Percentiles rank a stretch among this genome's conserved stretches.
These are phyloP conservation scores for Aspergillus cejpii DNA, from an alignment of 2,329 filamentous ascomycete genomes.

Conservation along the genomic window DNA sequence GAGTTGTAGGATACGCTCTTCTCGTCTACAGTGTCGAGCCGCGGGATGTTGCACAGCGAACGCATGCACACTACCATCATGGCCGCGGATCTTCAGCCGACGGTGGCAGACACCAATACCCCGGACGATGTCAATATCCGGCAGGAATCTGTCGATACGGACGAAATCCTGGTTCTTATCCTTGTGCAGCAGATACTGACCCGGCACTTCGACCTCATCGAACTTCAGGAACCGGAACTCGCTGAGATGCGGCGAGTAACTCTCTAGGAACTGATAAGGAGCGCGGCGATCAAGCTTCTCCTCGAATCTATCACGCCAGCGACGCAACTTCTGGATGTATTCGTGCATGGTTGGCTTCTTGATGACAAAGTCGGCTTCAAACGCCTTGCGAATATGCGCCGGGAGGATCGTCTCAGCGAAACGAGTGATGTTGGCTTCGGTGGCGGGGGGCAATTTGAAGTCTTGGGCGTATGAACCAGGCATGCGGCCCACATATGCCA, in stretches of 20 bases:
- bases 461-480: slow-evolving; percentile 82
- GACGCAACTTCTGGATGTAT: slow-evolving; percentile 93
- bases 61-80: slow-evolving; percentile 93
- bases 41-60: slow-evolving; percentile 97
- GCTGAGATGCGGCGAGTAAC: slow-evolving; percentile 82
- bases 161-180: slow-evolving; percentile 99
- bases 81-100: slow-evolving; percentile 88
- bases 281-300: slow-evolving; percentile 87
- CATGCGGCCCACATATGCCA: slow-evolving; percentile 85
- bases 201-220: slow-evolving; percentile 95
- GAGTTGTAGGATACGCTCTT: slow-evolving; percentile 90
- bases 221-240: slow-evolving; percentile 98
- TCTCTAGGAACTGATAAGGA: slow-evolving; percentile 67
- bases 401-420: slow-evolving; percentile 96
- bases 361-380: slow-evolving; percentile 92
- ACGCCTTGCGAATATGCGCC: slow-evolving; percentile 88
- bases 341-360: slow-evolving; percentile 97
- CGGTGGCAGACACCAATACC: slow-evolving; percentile 87
- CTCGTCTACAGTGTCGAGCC: slow-evolving; percentile 80
- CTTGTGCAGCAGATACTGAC: slow-evolving; percentile 93
- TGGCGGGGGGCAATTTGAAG: slow-evolving; percentile 80
- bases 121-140: slow-evolving; percentile 86
- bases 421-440: slow-evolving; percentile 90
- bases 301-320: slow-evolving; percentile 96
- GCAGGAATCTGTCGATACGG: slow-evolving; percentile 91